These are phyloP conservation scores for Porphyrellus cyaneotinctus DNA, from an alignment of 768 basidiomycete species.

Conservation along the genomic window DNA sequence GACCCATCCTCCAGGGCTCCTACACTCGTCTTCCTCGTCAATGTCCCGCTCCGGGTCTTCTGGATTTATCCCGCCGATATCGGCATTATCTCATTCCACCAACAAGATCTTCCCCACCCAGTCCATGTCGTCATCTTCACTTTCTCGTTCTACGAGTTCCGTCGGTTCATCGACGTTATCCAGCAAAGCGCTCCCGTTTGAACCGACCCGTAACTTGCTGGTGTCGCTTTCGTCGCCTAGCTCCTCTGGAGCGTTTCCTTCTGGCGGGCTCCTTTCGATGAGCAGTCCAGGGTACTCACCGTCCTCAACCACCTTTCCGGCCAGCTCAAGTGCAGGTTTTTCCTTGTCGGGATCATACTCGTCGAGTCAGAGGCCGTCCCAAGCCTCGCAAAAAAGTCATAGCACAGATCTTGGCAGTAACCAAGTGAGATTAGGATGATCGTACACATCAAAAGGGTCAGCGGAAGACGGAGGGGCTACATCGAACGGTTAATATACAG, in stretches of 20 bases:
- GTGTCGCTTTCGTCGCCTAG: conserved; percentile 21
- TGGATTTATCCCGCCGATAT: conserved; percentile 10
- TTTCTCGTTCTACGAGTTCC: conserved; percentile 29
- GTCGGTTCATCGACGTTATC: conserved; percentile 42
- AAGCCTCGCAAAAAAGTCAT: conserved; percentile 3
- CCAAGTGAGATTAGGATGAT: conserved; percentile 11
- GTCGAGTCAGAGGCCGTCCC: conserved; percentile 13
- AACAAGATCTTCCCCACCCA: conserved; percentile 17
- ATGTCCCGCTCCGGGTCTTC: conserved; percentile 16
- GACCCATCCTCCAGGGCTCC: conserved; percentile 7
- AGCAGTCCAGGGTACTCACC: conserved; percentile 16
- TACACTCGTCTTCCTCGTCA: conserved; percentile 15
- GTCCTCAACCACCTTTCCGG: conserved; percentile 11
- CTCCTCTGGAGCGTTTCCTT: conserved; percentile 13
- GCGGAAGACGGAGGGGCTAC: conserved; percentile 14
- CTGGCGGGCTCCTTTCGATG: conserved; percentile 10
- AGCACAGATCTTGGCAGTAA: conserved; percentile 7
- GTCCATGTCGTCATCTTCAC: conserved; percentile 21
- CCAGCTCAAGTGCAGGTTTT: conserved; percentile 9
- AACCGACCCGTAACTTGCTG: conserved; percentile 37
- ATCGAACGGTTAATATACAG: conserved; percentile 9
- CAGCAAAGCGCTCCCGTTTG: conserved; percentile 51
- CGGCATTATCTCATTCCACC: conserved; percentile 12
- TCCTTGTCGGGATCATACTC: conserved; percentile 13
- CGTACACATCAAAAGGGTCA: conserved; percentile 10